Evolutionary conservation across 1,284 basidiomycete genomes (phyloP), one percentile per base, ranked within the genome.

Genomic region (Earliella scabrosa): DNA sequence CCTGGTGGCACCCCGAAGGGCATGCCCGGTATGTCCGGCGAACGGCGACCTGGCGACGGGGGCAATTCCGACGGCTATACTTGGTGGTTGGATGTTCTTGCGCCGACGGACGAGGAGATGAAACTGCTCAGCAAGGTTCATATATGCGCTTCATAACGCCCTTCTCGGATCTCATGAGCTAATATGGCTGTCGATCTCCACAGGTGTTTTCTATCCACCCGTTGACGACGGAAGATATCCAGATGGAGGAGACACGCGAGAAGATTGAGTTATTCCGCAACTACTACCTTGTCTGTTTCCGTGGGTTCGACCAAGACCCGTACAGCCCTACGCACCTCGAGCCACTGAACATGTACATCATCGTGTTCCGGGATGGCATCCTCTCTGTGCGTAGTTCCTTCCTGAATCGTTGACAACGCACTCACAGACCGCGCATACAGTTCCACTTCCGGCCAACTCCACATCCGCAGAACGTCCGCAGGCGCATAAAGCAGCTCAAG

Each of bases 191-290:
- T 26, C n/a, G 14, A 36, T 27, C 27, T 21, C 54, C 27, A 11
- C 63, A 96, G 94, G 95, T 96, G 13, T 99, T 98, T 75, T 86
- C 85, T 14, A 98, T 99, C 68, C 97, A 99, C 76, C 97, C 97
- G 3, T 82, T 99, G 60, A 99, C 97, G 5, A 97, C 96, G 14
- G 97, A 99, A 78, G 97, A 99, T 80, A 99, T 99, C 69, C 87
- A 95, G 67, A 98, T 98, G 90, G 97, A 99, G 73, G 97, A 99
- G 77, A 94, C 96, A 35, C 93, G 97, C 66, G 97, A 99, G 76
- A 99, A 99, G 82, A 99, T 99, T 66, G 97, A 99, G 73, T 84
- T 99, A 18, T 99, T 99, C 83, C 83, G 96, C 54, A 98, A 97
- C 73, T 99, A 99, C 73, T 99, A 98, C 72, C 87, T 99, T 47